Evolutionary conservation across 2,329 filamentous ascomycete genomes (phyloP), one percentile per base, ranked within the genome.

Genomic region (Byssothecium circinans): DNA sequence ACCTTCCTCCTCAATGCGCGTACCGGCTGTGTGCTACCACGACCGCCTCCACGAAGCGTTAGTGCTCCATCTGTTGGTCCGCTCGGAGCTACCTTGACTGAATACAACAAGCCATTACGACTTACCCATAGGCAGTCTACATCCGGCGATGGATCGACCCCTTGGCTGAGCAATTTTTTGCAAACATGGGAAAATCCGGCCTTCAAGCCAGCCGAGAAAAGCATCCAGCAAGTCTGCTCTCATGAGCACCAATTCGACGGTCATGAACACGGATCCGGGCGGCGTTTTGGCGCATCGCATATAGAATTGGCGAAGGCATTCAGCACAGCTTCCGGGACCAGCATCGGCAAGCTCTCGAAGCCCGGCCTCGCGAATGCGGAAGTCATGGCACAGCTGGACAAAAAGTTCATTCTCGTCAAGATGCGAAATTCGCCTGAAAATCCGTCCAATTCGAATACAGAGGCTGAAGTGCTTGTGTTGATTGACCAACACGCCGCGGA

Each of bases 401-500:
- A 76, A 12, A 99, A 99, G 67, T 99, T 95, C 64, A 87, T 99
- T 14, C 73, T 99, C 0, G 76, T 84, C 18, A 86, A 82, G 52
- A 72, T 89, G 41, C 65, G 22, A 14, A 49, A 54, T 6, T 34
- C 70, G 0, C 42, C 62, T 3, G 49, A 41, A 5, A 4, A 1
- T 12, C 2, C n/a, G 29, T 15, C 10, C 36, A n/a, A 52, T 35
- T 29, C 35, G 7, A 43, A 36, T 20, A 49, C 32, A 14, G n/a
- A 17, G 7, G 8, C 20, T 12, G 53, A 65, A 2, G 57, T 84
- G 1, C 73, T 97, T 4, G 78, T 95, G 0, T 76, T 96, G 32
- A 79, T 96, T 5, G 94, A 99, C 62, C 94, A 99, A 63, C 94
- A 99, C 65, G 94, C 94, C 1, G 94, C 91, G 2, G 92, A 96